phyloP scores from a whole-genome alignment of 768 basidiomycete genomes.

The Russula olivacea region DNA sequence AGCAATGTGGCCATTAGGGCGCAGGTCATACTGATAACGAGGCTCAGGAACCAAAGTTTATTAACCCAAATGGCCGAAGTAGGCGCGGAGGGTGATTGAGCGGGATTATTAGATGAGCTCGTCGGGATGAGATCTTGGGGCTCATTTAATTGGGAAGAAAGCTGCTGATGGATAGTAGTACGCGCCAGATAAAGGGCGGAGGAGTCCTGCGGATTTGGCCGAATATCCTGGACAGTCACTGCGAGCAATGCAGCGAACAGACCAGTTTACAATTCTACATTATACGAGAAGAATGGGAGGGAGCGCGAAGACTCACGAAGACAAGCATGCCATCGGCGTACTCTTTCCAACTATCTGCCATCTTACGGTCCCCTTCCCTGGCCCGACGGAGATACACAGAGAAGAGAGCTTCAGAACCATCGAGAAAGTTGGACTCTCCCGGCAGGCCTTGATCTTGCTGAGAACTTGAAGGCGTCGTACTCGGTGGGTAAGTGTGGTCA shows the following conservation, averaged over 20 bases:
- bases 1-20: conserved; percentile 43
- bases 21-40: conserved; percentile 37
- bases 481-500: too few species aligned
- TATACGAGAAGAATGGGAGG: neutral
- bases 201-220: conserved; percentile 1
- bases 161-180: conserved; percentile 9
- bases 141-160: neutral
- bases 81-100: conserved; percentile 25
- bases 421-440: neutral
- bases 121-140: neutral
- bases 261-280: conserved; percentile 9
- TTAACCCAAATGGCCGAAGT: conserved; percentile 37
- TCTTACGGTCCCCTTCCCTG: neutral
- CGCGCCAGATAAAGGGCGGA: conserved; percentile 6
- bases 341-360: conserved; percentile 4
- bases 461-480: too few species aligned
- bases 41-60: conserved; percentile 38
- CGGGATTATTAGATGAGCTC: neutral
- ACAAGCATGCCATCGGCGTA: conserved; percentile 9
- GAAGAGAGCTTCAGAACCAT: conserved; percentile 1
- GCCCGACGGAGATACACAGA: conserved; percentile 5
- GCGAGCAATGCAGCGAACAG: conserved; percentile 20
- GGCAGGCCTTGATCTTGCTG: neutral
- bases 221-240: conserved; percentile 7
- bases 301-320: neutral